phyloP scores from a whole-genome alignment of 225 moss, liverwort and hornwort genomes.

The Physcomitrellopsis africana region DNA sequence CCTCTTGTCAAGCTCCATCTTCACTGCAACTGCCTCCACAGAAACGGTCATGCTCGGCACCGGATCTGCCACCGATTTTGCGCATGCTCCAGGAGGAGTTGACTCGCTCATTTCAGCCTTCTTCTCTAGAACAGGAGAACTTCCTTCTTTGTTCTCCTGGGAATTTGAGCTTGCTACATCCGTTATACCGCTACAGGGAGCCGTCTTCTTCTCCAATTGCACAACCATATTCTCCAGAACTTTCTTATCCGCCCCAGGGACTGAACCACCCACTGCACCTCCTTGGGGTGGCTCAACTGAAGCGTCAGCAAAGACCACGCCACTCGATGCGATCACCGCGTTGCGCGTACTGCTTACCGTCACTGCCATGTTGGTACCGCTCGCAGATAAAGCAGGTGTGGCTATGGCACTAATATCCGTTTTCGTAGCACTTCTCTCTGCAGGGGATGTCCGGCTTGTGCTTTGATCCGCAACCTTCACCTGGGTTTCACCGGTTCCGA shows the following conservation, averaged over 20 bases:
- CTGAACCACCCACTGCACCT: slow-evolving; percentile 35
- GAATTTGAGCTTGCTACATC: slow-evolving; percentile 36
- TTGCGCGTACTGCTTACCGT: neutral
- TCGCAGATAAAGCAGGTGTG: slow-evolving; percentile 17
- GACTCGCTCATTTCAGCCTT: slow-evolving; percentile 27
- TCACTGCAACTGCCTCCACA: slow-evolving; percentile 32
- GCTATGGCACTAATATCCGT: slow-evolving; percentile 35
- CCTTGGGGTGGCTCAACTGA: neutral
- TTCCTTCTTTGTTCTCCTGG: slow-evolving; percentile 43
- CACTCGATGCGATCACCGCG: neutral
- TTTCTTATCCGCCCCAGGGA: slow-evolving; percentile 28
- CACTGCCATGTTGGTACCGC: neutral
- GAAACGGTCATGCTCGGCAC: slow-evolving; percentile 20
- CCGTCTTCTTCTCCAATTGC: slow-evolving; percentile 44
- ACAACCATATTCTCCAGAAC: slow-evolving; percentile 50
- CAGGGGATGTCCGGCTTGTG: slow-evolving; percentile 17
- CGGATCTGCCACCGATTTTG: slow-evolving; percentile 27
- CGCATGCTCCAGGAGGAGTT: slow-evolving; percentile 2
- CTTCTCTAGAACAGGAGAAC: slow-evolving; percentile 46
- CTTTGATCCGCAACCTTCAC: slow-evolving; percentile 45
- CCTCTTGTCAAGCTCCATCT: slow-evolving; percentile 71
- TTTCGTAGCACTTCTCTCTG: slow-evolving; percentile 49
- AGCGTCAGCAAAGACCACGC: neutral
- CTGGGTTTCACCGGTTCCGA: slow-evolving; percentile 15
- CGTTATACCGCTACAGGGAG: slow-evolving; percentile 23